Base-by-base conservation (phyloP, 2,329 filamentous ascomycete species). In the Pyricularia grisea region DNA sequence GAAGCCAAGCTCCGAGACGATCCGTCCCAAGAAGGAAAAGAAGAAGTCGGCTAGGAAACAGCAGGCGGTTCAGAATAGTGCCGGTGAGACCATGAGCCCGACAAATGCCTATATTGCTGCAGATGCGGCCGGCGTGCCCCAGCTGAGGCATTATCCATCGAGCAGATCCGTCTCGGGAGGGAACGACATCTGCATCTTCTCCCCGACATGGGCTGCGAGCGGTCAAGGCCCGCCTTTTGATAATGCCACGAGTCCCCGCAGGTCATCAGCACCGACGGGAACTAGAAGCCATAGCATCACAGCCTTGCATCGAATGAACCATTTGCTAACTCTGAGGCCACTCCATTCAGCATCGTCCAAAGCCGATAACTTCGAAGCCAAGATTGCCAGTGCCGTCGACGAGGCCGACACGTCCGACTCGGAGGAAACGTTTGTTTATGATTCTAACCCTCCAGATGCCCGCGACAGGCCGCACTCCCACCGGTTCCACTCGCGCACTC, bases 371-470 rank as follows among this genome's bases (percentile, higher is more conserved):
- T 99, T 99, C 77, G 95, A 98, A 81, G 93, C 94, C 73, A 97
- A 97, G 77, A 93, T 99, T 73, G 94, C 94, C 67, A 97, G 90
- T 77, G 94, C 94, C 10, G 93, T 99, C 68, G 94, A 98, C 77
- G 94, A 98, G 78, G 93, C 93, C 64, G 92, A 97, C 78, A 97
- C 94, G 14, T 97, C 94, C 7, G 95, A 99, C 78, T 98, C 94
- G 1, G 95, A 97, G 75, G 95, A 98, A 79, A 98, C 95, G 0
- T 99, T 98, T 78, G 95, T 99, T 20, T 99, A 99, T 80, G 95
- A 99, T 79, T 98, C 95, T 30, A 99, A 99, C 75, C 95, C 94
- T 11, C 92, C 92, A 67, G 88, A 91, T 72, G 79, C 77, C 67
- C 83, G 81, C 66, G 87, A 89, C 68, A 83, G 88, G 60, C 86